Evolutionary conservation across 768 basidiomycete species (phyloP).

Genomic region (Leucocoprinus sp.): DNA sequence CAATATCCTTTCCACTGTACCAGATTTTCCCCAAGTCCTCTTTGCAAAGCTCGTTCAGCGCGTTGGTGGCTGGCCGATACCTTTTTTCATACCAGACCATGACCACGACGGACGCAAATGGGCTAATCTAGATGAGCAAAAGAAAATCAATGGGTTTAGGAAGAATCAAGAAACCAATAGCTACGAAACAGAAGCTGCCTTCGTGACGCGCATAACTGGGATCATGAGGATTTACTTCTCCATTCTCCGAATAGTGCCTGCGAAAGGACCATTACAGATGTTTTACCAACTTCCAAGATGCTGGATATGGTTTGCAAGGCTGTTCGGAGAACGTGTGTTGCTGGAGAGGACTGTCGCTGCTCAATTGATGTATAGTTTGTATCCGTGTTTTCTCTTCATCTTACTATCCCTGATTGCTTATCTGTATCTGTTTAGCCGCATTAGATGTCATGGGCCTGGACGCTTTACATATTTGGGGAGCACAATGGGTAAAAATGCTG

Average conservation of each 20-base stretch:
- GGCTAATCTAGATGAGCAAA: slow-evolving; percentile 28
- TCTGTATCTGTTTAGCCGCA: slow-evolving; percentile 37
- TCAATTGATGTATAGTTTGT: slow-evolving; percentile 61
- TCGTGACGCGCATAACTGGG: slow-evolving; percentile 61
- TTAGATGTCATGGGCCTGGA: slow-evolving; percentile 62
- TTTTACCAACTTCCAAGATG: slow-evolving; percentile 56
- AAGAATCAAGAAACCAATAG: slow-evolving; percentile 27
- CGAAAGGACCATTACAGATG: slow-evolving; percentile 32
- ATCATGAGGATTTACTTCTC: slow-evolving; percentile 84
- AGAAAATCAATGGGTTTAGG: slow-evolving; percentile 52
- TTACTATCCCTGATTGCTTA: slow-evolving; percentile 5
- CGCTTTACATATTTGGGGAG: slow-evolving; percentile 61
- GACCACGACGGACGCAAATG: slow-evolving; percentile 45
- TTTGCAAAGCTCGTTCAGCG: slow-evolving; percentile 82
- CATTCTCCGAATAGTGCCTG: slow-evolving; percentile 43
- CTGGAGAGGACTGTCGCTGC: slow-evolving; percentile 54
- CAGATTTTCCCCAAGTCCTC: slow-evolving; percentile 66
- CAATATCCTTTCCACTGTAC: slow-evolving; percentile 50
- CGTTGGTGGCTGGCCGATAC: slow-evolving; percentile 83
- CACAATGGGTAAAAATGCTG: slow-evolving; percentile 71
- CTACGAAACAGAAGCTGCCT: slow-evolving; percentile 53
- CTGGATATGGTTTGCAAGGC: slow-evolving; percentile 68
- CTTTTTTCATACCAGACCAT: slow-evolving; percentile 44
- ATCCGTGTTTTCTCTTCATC: slow-evolving; percentile 3
- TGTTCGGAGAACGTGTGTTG: slow-evolving; percentile 43